phyloP scores from a whole-genome alignment of 2,329 filamentous ascomycete genomes.

The Phialocephala subalpina region DNA sequence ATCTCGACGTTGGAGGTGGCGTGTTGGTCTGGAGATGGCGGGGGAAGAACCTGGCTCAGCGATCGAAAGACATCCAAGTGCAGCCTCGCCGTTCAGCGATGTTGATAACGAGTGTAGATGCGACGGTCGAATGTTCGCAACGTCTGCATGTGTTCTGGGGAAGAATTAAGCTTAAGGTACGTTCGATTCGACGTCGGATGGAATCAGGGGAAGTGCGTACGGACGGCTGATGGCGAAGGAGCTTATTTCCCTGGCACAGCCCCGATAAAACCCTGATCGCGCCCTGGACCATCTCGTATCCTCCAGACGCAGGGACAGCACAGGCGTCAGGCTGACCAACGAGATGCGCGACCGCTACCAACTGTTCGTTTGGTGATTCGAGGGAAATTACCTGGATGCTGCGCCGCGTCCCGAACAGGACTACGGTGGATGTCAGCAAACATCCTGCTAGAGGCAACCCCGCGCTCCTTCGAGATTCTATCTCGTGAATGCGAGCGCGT shows the following conservation, averaged over 20 bases:
- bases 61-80: background rate
- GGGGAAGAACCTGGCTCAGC: background rate
- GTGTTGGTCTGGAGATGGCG: background rate
- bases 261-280: background rate
- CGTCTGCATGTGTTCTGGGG: background rate
- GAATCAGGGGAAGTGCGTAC: conserved; percentile 1
- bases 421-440: background rate
- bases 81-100: background rate
- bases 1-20: background rate
- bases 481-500: too few relatives aligned
- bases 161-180: background rate
- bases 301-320: background rate
- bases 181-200: background rate
- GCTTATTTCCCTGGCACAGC: background rate
- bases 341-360: background rate
- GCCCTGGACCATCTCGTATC: background rate
- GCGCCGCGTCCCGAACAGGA: background rate
- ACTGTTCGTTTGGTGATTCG: background rate
- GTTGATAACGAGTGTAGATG: background rate
- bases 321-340: background rate
- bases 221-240: background rate
- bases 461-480: too few relatives aligned
- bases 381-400: background rate
- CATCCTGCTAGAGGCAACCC: background rate
- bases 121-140: background rate